Conservation (phyloP, 164 flowering plant genomes). For the Berberis vulgaris region DNA sequence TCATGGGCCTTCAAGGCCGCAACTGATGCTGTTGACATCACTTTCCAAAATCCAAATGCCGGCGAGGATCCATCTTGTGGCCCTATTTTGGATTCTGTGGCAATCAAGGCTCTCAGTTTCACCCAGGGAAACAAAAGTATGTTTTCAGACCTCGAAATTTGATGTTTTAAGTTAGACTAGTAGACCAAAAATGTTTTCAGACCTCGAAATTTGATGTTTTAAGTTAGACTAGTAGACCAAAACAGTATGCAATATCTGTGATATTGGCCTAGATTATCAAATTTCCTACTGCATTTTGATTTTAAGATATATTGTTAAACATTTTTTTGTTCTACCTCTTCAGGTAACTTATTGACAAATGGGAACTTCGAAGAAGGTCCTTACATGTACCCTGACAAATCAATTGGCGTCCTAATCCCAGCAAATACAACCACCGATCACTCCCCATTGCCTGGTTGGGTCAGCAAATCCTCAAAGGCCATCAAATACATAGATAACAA, state of each 20-base stretch:
- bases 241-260: constrained; percentile 30
- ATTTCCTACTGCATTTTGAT: no score
- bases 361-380: constrained; percentile 88
- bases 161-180: no score
- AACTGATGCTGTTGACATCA: constrained; percentile 17
- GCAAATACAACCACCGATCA: constrained; percentile 77
- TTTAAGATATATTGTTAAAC: no score
- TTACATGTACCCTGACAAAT: constrained; percentile 48
- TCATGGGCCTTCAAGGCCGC: constrained; percentile 49
- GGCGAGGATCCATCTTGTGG: constrained; percentile 98
- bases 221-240: no score
- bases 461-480: constrained; percentile 71
- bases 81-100: constrained; percentile 79
- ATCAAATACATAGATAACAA: constrained; percentile 64
- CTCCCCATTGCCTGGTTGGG: constrained; percentile 79
- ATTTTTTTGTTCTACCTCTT: not conserved
- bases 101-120: constrained; percentile 51
- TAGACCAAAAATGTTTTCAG: no score
- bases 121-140: constrained; percentile 62
- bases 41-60: constrained; percentile 68
- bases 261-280: no score
- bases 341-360: constrained; percentile 69
- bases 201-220: no score
- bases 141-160: constrained; percentile 11
- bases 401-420: constrained; percentile 72